Evolutionary conservation across 2,329 filamentous ascomycete genomes (phyloP).

Genomic region (Fusarium sambucinum): DNA sequence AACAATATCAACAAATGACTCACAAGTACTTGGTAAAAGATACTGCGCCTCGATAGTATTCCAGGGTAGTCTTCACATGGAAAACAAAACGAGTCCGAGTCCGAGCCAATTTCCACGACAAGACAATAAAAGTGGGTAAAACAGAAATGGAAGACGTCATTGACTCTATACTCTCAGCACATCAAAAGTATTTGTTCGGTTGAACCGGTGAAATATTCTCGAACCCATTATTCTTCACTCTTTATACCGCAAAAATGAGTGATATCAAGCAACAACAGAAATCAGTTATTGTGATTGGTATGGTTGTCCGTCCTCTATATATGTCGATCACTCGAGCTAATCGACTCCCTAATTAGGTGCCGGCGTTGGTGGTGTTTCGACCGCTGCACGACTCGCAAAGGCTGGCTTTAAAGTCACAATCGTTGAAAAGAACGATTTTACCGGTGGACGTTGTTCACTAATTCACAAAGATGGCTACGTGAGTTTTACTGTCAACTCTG

Average conservation of each 20-base stretch:
- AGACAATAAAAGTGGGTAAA: conserved; percentile 22
- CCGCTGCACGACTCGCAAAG: conserved; percentile 77
- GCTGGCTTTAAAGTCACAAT: conserved; percentile 79
- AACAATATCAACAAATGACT: background rate
- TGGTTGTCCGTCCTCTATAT: background rate
- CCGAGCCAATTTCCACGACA: conserved; percentile 8
- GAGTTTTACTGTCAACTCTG: background rate
- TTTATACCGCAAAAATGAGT: conserved; percentile 20
- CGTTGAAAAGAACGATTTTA: conserved; percentile 81
- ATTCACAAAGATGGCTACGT: conserved; percentile 67
- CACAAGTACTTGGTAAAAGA: background rate
- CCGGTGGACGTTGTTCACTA: conserved; percentile 77
- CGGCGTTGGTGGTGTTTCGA: conserved; percentile 78
- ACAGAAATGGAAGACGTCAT: conserved; percentile 38
- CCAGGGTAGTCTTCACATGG: conserved; percentile 21
- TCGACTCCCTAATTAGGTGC: conserved; percentile 61
- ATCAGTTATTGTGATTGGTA: conserved; percentile 49
- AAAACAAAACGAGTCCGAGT: conserved; percentile 10
- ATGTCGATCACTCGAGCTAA: background rate
- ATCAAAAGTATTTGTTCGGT: conserved; percentile 22
- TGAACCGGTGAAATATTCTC: background rate
- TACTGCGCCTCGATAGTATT: conserved; percentile 12
- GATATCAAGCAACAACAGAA: conserved; percentile 41
- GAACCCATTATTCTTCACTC: conserved; percentile 3
- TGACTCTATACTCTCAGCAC: conserved; percentile 24